Conservation (phyloP, 352 stramenopile genomes). For the Phytopythium chamaehyphon region DNA sequence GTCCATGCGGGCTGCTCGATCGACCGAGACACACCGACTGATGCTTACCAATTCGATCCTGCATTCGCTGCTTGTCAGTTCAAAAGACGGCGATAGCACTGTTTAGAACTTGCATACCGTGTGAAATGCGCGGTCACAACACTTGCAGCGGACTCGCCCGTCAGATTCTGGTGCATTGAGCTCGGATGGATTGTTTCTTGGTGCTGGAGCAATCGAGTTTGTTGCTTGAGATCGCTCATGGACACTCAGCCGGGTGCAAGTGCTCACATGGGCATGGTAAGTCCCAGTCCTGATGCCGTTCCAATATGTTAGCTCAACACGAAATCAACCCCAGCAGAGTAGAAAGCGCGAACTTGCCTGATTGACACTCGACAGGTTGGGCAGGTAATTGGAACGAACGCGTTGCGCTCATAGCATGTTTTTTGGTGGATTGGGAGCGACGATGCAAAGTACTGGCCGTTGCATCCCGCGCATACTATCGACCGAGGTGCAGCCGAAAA, state of each 20-base stretch:
- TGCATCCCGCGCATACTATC: slow-evolving; percentile 38
- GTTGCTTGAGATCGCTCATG: neutral
- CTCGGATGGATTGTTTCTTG: slow-evolving; percentile 8
- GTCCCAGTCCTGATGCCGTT: slow-evolving; percentile 16
- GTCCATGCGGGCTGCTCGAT: neutral
- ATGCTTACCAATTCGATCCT: slow-evolving; percentile 67
- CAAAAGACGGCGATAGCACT: too few species aligned
- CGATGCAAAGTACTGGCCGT: slow-evolving; percentile 51
- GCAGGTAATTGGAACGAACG: slow-evolving; percentile 47
- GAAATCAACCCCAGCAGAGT: slow-evolving; percentile 1
- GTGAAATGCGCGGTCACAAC: slow-evolving; percentile 49
- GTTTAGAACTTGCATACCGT: too few species aligned
- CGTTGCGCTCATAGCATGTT: slow-evolving; percentile 59
- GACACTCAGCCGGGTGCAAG: slow-evolving; percentile 11
- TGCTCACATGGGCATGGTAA: slow-evolving; percentile 17
- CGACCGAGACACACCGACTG: slow-evolving; percentile 46
- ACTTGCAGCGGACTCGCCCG: slow-evolving; percentile 50
- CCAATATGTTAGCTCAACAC: neutral
- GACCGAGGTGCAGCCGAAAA: slow-evolving; percentile 14
- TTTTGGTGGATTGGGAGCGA: slow-evolving; percentile 75
- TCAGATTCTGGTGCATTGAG: slow-evolving; percentile 42
- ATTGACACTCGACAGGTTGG: slow-evolving; percentile 28
- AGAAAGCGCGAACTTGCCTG: slow-evolving; percentile 12
- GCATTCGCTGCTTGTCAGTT: neutral
- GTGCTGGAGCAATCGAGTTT: neutral